Percentiles rank a stretch among this genome's conserved stretches.
Conservation (phyloP, 495 filamentous ascomycete species). For the Neurospora intermedia region DNA sequence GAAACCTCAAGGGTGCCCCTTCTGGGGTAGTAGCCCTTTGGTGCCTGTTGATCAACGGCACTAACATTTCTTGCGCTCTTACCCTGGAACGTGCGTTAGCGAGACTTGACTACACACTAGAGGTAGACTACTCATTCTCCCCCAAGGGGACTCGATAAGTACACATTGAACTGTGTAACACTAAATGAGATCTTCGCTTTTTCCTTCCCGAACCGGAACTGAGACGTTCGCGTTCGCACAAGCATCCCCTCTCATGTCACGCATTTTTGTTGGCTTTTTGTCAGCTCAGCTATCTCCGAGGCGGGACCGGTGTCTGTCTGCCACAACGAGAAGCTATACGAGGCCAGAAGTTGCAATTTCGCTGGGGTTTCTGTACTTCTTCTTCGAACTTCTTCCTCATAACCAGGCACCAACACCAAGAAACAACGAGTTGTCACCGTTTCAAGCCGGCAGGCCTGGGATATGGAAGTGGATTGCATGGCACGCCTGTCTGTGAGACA, state of each 20-base stretch:
- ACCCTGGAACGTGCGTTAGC: background rate
- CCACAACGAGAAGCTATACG: background rate
- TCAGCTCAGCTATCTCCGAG: background rate
- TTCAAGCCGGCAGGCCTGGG: background rate
- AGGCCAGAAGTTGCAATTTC: no score
- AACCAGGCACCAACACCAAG: no score
- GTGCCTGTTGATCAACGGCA: background rate
- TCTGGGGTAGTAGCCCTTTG: background rate
- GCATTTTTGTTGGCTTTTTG: background rate
- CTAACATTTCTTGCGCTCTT: background rate
- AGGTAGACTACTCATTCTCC: background rate
- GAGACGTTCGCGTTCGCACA: background rate
- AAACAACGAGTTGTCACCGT: background rate
- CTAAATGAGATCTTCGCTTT: background rate
- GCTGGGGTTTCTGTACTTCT: no score
- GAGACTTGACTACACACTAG: background rate
- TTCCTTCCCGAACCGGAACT: background rate
- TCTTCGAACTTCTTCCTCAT: no score
- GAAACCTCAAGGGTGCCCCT: no score
- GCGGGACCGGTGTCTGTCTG: background rate
- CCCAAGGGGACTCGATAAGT: no score
- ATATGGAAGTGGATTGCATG: background rate
- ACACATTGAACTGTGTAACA: no score
- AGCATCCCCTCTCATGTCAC: background rate
- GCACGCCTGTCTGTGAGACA: background rate